These are phyloP conservation scores for Arxiozyma heterogenica DNA, from an alignment of 1,139 yeast species.

Conservation along the genomic window DNA sequence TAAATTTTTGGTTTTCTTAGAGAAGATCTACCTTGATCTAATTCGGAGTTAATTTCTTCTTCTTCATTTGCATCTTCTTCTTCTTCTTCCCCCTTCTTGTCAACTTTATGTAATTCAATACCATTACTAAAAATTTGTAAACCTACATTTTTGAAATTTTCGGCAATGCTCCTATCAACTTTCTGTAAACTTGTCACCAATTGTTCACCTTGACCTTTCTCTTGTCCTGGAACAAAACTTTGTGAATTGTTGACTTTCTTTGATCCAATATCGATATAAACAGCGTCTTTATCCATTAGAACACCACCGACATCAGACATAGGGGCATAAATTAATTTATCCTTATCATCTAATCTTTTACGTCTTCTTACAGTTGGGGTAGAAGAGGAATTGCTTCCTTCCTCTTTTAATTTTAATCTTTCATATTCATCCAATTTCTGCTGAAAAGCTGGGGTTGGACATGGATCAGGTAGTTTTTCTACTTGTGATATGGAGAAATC, in stretches of 20 bases:
- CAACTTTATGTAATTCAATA: constrained; percentile 40
- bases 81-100: constrained; percentile 33
- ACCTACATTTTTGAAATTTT: constrained; percentile 59
- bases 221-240: constrained; percentile 56
- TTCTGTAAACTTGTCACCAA: constrained; percentile 74
- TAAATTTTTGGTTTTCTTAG: constrained; percentile 54
- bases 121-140: constrained; percentile 61
- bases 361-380: constrained; percentile 55
- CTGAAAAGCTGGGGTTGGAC: constrained; percentile 92
- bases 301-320: constrained; percentile 99
- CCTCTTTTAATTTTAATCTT: constrained; percentile 49
- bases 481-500: constrained; percentile 68
- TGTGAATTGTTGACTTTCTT: constrained; percentile 32
- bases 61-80: constrained; percentile 30
- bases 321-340: constrained; percentile 92
- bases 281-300: constrained; percentile 93
- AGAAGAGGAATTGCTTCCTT: constrained; percentile 38
- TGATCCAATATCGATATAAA: constrained; percentile 80
- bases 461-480: constrained; percentile 93
- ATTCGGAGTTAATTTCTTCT: constrained; percentile 29
- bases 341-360: constrained; percentile 86
- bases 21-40: constrained; percentile 48
- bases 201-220: constrained; percentile 71
- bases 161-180: constrained; percentile 55
- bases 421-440: constrained; percentile 75